Base-by-base conservation (phyloP, 345 rosid species). In the Sonneratia alba region DNA sequence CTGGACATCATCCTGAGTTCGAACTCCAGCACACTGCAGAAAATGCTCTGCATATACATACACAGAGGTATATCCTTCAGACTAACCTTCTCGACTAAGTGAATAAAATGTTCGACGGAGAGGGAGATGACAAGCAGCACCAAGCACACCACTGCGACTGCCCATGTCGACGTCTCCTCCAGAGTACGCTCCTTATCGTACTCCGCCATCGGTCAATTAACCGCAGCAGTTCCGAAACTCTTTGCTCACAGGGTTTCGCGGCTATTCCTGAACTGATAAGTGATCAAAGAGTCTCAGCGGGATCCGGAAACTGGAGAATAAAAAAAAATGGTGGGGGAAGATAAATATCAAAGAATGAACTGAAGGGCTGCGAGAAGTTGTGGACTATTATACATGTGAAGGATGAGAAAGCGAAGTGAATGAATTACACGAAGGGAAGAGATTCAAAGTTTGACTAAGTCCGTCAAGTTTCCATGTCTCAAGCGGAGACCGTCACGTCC, bases 161-260 rank as follows among this genome's bases (percentile, higher is more conserved):
- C 83, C 87, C 87, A 84, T 47, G 87, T 84, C 32, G 87, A 64
- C 6, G 87, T 84, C 62, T 77, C 56, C 73, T 73, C 82, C 13
- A 84, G 69, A 71, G 80, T 68, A 24, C 78, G 72, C 40, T 73
- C 79, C 73, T 76, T 76, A 32, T 24, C 56, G 14, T 62, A 48
- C 2, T 43, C 77, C 51, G 57, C 77, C 77, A 75, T 75, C 0
- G 7, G 12, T 7, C 0, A 10, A 0, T 49, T 21, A 27, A 10
- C 66, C 37, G 38, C 66, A 59, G 24, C 36, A 24, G 34, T 12
- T 6, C 64, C 64, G 6, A 59, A 59, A 59, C 34, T 59, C 59
- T 53, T 22, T 53, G 22, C 7, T 15, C n/a, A 3, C 22, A 18
- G 16, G 6, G 57, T 51, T 51, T 18, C 0, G 1, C 3, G 22